Evolutionary conservation across 2,329 filamentous ascomycete species (phyloP), one percentile per base, ranked within the genome.

Genomic region (Neofusicoccum parvum): DNA sequence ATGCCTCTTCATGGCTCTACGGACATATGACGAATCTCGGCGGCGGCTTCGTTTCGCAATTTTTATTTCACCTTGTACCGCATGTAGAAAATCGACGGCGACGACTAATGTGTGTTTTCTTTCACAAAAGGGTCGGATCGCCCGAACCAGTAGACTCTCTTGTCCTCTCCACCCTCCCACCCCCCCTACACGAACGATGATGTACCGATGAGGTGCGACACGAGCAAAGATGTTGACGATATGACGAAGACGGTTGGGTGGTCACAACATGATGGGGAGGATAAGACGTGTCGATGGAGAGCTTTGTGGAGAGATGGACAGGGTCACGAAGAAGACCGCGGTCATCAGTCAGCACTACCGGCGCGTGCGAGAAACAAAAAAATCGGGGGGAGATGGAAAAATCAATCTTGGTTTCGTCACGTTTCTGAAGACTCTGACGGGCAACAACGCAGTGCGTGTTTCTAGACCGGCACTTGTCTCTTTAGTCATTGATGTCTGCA

Each of bases 31-130:
- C 37, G n/a, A 23, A 39, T 20, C 50, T 54, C 17, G 36, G 32
- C 17, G n/a, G 50, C 32, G 37, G n/a, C 34, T 51, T 54, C 49
- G 49, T n/a, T 54, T 20, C 50, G 34, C 34, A 37, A 37, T 23
- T 54, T 23, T 32, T 32, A 32, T 39, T 54, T 36, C 50, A 39
- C 6, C 10, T 39, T 39, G 23, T 43, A 27, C 43, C 15, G 17
- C 53, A 43, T 56, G 53, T 56, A 56, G 53, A 56, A 56, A 54
- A 56, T 56, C 53, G 53, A 56, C 53, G 53, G 53, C 53, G 53
- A 56, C 53, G 53, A 56, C 53, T 56, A 56, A 56, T 56, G 53
- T 56, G 37, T 56, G 36, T 56, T 56, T 32, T 41, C 23, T 32
- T 43, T 54, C 50, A 20, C 53, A 56, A 54, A 43, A 41, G 53